phyloP scores from a whole-genome alignment of 2,329 filamentous ascomycete genomes.

The Onygenales sp. region DNA sequence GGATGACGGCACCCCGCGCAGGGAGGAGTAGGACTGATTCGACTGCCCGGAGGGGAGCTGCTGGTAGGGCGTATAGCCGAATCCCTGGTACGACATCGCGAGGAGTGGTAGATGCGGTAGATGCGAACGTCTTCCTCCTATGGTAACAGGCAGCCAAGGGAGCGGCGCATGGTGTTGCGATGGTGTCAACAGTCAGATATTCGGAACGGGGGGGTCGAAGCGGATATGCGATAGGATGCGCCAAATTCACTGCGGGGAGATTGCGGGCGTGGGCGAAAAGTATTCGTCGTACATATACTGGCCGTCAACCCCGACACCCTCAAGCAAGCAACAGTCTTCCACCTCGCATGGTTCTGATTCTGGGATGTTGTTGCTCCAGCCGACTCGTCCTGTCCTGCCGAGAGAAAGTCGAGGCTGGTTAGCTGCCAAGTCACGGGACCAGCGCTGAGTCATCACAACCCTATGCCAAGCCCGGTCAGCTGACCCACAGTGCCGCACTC shows the following conservation, averaged over 20 bases:
- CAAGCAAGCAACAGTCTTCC: no score
- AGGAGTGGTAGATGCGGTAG: neutral
- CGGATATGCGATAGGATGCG: no score
- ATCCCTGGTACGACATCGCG: conserved; percentile 12
- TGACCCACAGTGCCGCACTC: conserved; percentile 12
- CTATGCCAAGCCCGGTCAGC: conserved; percentile 11
- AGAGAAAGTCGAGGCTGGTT: neutral
- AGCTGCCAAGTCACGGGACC: neutral
- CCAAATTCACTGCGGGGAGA: no score
- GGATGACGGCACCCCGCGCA: conserved; percentile 2
- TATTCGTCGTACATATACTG: no score
- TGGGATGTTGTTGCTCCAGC: no score
- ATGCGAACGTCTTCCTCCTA: neutral
- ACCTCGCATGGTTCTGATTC: no score
- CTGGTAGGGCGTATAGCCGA: conserved; percentile 8
- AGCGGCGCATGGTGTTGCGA: no score
- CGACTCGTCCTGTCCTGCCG: no score
- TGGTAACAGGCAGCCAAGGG: neutral
- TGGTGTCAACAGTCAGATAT: no score
- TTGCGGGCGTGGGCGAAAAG: no score
- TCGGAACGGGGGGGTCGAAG: no score
- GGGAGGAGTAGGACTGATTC: conserved; percentile 3
- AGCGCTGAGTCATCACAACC: conserved; percentile 9
- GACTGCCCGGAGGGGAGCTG: conserved; percentile 1
- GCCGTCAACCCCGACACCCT: no score